Evolutionary conservation across 2,329 filamentous ascomycete genomes (phyloP), one percentile per base, ranked within the genome.

Genomic region (Botrytis elliptica): DNA sequence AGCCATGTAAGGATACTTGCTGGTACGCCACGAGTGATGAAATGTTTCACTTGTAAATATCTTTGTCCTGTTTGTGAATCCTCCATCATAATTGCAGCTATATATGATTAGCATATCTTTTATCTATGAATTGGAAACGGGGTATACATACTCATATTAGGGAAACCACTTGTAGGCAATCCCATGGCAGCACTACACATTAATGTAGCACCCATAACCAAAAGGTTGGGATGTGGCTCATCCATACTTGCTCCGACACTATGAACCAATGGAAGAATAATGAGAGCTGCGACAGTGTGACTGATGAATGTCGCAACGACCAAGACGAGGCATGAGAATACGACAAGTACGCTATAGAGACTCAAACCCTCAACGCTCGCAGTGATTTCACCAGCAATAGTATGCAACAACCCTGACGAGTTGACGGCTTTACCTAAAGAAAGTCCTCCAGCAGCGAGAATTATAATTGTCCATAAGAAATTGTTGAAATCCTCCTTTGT

Each of bases 401-500:
- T 97, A 81, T 97, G 93, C 46, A 99, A 86, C 18, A 99, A 87
- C 1, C 96, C 96, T 0, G 95, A 98, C 0, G 93, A 96, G 76
- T 94, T 95, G 74, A 99, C 96, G 0, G 95, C 93, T 82, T 97
- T 98, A 73, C 96, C 96, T 0, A 99, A 89, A 1, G 94, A 94
- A 49, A 99, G 85, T 12, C 96, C 96, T 65, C 96, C 96, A 0
- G 96, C 95, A 0, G 96, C 96, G 33, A 99, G 91, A 80, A 99
- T 98, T 83, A 99, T 98, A 83, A 99, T 99, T 33, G 97, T 99
- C 96, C 96, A 99, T 57, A 98, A 92, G 83, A 99, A 99, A 83
- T 99, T 99, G 86, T 99, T 99, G 82, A 99, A 99, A 84, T 99
- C 96, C 83, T 98, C 96, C 84, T 98, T 99, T 67, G 95, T 98